A percentile compares a stretch with the other conserved stretches of the same genome.
Conservation (phyloP, 306 rosid species). For the Dalbergia cochinchinensis region DNA sequence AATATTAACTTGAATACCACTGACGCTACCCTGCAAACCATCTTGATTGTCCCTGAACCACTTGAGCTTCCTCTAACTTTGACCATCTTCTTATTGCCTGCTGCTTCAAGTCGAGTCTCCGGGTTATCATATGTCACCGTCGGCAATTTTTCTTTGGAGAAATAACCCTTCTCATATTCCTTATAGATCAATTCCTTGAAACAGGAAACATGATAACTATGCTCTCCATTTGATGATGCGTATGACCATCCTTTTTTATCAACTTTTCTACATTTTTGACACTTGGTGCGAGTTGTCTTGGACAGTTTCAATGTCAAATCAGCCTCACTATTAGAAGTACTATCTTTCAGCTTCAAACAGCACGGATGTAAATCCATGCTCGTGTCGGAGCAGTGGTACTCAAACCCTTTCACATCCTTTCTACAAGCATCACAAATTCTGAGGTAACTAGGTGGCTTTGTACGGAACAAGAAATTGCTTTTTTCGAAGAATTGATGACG, state of each 20-base stretch:
- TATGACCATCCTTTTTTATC: constrained; percentile 56
- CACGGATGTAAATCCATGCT: constrained; percentile 52
- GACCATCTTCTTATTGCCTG: neutral
- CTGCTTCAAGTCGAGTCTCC: neutral
- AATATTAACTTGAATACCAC: neutral
- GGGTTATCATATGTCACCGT: too few relatives aligned
- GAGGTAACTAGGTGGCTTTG: too few relatives aligned
- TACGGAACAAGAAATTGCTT: too few relatives aligned
- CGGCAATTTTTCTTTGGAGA: neutral
- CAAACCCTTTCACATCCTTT: too few relatives aligned
- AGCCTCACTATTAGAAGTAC: constrained; percentile 1
- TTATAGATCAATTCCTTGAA: too few relatives aligned
- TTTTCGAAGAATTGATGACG: too few relatives aligned
- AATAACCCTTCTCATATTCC: too few relatives aligned
- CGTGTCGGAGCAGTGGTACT: constrained; percentile 39
- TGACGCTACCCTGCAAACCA: neutral
- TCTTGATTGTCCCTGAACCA: neutral
- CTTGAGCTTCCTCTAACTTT: neutral
- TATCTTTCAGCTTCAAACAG: constrained; percentile 43
- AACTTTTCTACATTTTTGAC: constrained; percentile 45
- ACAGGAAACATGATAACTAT: constrained; percentile 51
- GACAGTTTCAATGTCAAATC: constrained; percentile 10
- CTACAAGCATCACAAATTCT: too few relatives aligned
- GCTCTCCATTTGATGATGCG: constrained; percentile 19
- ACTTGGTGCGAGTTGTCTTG: constrained; percentile 33